A percentile compares a stretch with the other conserved stretches of the same genome.
These are phyloP conservation scores for Sungouiella blattae DNA, from an alignment of 805 yeast genomes.

Conservation along the genomic window DNA sequence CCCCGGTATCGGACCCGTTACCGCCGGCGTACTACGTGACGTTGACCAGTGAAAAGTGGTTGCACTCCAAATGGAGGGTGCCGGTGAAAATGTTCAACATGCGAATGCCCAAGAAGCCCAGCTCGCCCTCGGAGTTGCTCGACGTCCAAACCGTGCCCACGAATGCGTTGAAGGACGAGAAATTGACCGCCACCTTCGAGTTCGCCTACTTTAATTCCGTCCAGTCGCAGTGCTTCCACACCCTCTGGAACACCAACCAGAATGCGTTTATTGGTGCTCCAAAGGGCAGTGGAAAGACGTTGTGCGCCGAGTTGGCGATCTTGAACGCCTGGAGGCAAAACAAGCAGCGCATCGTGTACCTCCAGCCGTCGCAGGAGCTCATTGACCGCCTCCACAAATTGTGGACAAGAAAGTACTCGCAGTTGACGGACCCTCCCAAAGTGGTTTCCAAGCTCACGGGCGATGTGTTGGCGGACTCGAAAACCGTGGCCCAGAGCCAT, in stretches of 20 bases:
- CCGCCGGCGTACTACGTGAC: slow-evolving; percentile 73
- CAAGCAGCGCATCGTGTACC: slow-evolving; percentile 67
- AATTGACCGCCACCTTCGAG: slow-evolving; percentile 43
- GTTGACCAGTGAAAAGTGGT: slow-evolving; percentile 79
- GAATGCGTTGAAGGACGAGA: slow-evolving; percentile 44
- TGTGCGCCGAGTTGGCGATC: slow-evolving; percentile 68
- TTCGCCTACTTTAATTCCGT: slow-evolving; percentile 62
- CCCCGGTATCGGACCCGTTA: slow-evolving; percentile 52
- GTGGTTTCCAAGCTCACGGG: slow-evolving; percentile 51
- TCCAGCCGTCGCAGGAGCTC: slow-evolving; percentile 59
- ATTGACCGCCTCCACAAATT: slow-evolving; percentile 42
- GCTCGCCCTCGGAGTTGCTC: slow-evolving; percentile 58
- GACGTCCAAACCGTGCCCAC: slow-evolving; percentile 50
- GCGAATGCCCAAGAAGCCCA: slow-evolving; percentile 58
- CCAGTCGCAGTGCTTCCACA: slow-evolving; percentile 68
- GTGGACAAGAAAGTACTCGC: slow-evolving; percentile 54
- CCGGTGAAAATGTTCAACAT: slow-evolving; percentile 57
- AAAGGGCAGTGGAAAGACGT: slow-evolving; percentile 74
- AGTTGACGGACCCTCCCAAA: slow-evolving; percentile 53
- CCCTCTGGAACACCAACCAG: slow-evolving; percentile 55
- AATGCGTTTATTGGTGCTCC: slow-evolving; percentile 67
- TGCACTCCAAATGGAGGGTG: slow-evolving; percentile 62
- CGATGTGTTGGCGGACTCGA: slow-evolving; percentile 51
- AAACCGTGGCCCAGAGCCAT: slow-evolving; percentile 56
- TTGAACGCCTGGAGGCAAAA: slow-evolving; percentile 68